Conservation (phyloP, 2,329 filamentous ascomycete species). For the Bimuria novae-zelandiae region DNA sequence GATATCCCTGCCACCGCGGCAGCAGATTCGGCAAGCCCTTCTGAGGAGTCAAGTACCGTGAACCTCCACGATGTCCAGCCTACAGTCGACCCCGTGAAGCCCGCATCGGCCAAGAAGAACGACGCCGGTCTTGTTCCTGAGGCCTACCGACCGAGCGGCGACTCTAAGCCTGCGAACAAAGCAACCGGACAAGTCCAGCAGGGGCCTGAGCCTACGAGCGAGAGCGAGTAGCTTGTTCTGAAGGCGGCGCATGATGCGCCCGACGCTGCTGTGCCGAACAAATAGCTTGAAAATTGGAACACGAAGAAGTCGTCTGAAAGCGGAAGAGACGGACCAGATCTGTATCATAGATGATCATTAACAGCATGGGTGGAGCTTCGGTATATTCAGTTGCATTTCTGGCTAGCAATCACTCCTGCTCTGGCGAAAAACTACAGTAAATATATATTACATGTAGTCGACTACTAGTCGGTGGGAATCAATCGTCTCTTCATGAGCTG, state of each 20-base stretch:
- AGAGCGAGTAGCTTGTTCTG: constrained; percentile 53
- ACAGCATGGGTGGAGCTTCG: constrained; percentile 14
- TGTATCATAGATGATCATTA: constrained; percentile 1
- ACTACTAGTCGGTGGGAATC: neutral
- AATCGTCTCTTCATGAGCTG: no score
- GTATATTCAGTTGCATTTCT: constrained; percentile 14
- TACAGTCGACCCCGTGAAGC: constrained; percentile 8
- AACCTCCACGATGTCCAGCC: neutral
- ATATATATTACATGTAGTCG: constrained; percentile 12
- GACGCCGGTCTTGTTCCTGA: constrained; percentile 13
- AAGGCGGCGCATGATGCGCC: constrained; percentile 55
- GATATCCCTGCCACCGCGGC: constrained; percentile 29
- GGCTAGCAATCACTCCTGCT: constrained; percentile 13
- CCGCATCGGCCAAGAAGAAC: constrained; percentile 14
- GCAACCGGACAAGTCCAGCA: constrained; percentile 39
- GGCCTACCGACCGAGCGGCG: constrained; percentile 14
- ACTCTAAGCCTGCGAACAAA: constrained; percentile 30
- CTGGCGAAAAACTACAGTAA: constrained; percentile 7
- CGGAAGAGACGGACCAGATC: neutral
- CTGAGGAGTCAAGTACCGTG: neutral
- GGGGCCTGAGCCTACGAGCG: constrained; percentile 37
- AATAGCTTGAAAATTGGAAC: constrained; percentile 1
- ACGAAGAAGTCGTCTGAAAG: neutral
- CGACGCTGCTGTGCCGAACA: constrained; percentile 11
- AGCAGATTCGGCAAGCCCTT: constrained; percentile 1